Percentiles rank a stretch among this genome's conserved stretches.
These are phyloP conservation scores for Solanum rostratum DNA, from an alignment of 257 asterid genomes.

Conservation along the genomic window DNA sequence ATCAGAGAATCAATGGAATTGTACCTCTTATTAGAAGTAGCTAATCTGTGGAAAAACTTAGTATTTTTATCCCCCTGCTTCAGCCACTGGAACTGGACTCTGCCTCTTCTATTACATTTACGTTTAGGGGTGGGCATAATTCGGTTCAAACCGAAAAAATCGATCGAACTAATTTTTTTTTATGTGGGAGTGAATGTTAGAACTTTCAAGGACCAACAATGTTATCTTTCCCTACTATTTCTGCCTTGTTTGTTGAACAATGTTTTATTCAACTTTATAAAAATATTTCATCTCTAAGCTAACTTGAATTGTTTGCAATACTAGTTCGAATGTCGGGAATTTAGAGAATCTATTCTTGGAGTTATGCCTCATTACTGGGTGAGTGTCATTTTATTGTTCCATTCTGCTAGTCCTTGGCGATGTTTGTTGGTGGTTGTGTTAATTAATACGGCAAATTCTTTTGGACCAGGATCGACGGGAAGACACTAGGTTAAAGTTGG, in stretches of 20 bases:
- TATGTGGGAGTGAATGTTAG: background rate
- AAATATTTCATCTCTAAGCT: background rate
- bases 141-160: too few species aligned
- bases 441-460: background rate
- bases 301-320: slow-evolving; percentile 9
- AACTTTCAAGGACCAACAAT: background rate
- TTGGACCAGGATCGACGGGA: slow-evolving; percentile 82
- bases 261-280: background rate
- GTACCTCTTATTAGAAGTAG: too few species aligned
- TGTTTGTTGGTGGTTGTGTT: background rate
- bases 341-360: slow-evolving; percentile 93
- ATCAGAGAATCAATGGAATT: too few species aligned
- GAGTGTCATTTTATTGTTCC: slow-evolving; percentile 11
- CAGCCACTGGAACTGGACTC: too few species aligned
- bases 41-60: too few species aligned
- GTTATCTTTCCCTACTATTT: background rate
- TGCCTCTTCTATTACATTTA: too few species aligned
- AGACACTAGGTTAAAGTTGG: slow-evolving; percentile 68
- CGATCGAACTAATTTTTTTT: too few species aligned
- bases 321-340: slow-evolving; percentile 95
- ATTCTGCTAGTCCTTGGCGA: background rate
- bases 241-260: background rate
- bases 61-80: too few species aligned
- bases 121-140: too few species aligned
- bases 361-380: slow-evolving; percentile 98